These are phyloP conservation scores for Phytophthora colocasiae DNA, from an alignment of 352 stramenopile genomes.

Conservation along the genomic window DNA sequence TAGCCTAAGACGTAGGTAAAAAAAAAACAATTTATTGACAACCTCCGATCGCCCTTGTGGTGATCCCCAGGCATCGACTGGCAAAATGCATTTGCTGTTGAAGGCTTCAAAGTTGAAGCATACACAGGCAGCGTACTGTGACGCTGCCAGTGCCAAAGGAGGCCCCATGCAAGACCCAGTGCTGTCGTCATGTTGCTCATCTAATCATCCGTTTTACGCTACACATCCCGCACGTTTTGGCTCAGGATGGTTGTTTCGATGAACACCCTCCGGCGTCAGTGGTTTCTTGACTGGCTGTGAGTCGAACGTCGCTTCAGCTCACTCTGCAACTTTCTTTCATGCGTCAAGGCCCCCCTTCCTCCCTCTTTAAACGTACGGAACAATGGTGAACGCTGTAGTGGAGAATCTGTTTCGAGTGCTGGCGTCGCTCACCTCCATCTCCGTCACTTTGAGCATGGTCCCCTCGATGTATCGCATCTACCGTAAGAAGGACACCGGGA, in stretches of 20 bases:
- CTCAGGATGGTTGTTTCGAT: constrained; percentile 21
- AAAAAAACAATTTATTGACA: constrained; percentile 1
- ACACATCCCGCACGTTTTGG: background rate
- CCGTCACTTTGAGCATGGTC: constrained; percentile 44
- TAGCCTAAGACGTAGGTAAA: constrained; percentile 11
- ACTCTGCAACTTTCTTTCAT: constrained; percentile 12
- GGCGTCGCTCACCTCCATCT: constrained; percentile 37
- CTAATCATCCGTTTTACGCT: constrained; percentile 9
- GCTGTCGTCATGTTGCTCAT: constrained; percentile 11
- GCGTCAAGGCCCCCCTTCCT: background rate
- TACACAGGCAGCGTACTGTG: too few species aligned
- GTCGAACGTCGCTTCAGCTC: constrained; percentile 20
- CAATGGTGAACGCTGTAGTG: constrained; percentile 35
- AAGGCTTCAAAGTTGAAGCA: background rate
- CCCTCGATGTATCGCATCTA: constrained; percentile 48
- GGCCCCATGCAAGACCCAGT: background rate
- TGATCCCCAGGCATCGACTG: constrained; percentile 7
- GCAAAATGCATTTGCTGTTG: constrained; percentile 1
- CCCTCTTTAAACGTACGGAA: background rate
- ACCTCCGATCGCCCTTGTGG: constrained; percentile 5
- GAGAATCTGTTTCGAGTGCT: constrained; percentile 44
- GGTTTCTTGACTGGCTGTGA: constrained; percentile 2
- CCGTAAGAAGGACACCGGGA: constrained; percentile 40
- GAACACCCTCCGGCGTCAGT: constrained; percentile 9
- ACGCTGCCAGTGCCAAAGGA: too few species aligned